Conservation (phyloP, 1,139 yeast species). For the Debaryomyces sp. region DNA sequence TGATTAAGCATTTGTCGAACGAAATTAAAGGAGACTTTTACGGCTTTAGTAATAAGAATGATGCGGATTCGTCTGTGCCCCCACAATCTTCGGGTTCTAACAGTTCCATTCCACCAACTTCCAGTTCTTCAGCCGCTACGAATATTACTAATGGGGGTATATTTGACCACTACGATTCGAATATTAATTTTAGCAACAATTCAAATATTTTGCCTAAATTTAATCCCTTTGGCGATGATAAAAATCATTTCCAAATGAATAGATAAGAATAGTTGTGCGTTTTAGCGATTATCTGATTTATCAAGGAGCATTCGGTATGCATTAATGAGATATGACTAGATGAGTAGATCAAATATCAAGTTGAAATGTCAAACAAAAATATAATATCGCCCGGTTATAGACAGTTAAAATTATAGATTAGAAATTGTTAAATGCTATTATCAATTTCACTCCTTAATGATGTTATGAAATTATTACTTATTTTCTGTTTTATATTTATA, state of each 20-base stretch:
- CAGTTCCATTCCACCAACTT: neutral
- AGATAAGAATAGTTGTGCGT: neutral
- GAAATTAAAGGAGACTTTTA: constrained; percentile 46
- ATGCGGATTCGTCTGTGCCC: neutral
- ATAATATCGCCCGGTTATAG: constrained; percentile 2
- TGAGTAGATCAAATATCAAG: neutral
- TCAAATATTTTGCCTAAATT: constrained; percentile 28
- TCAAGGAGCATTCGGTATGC: neutral
- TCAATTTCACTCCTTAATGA: constrained; percentile 5
- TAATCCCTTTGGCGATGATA: constrained; percentile 33
- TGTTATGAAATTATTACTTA: constrained; percentile 3
- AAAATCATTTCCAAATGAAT: constrained; percentile 1
- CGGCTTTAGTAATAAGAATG: constrained; percentile 32
- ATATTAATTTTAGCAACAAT: constrained; percentile 3
- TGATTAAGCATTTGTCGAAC: constrained; percentile 33
- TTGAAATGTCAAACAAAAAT: neutral
- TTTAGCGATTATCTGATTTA: neutral
- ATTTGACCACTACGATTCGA: constrained; percentile 6
- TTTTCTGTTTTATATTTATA: constrained; percentile 4
- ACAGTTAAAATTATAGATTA: constrained; percentile 7
- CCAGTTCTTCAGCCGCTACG: constrained; percentile 1
- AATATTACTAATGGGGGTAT: constrained; percentile 5
- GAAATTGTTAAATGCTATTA: neutral
- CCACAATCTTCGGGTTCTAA: constrained; percentile 2
- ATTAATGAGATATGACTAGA: neutral